Percentiles rank a stretch among this genome's conserved stretches.
These are phyloP conservation scores for Camellia sinensis DNA, from an alignment of 148 eudicot species.

Conservation along the genomic window DNA sequence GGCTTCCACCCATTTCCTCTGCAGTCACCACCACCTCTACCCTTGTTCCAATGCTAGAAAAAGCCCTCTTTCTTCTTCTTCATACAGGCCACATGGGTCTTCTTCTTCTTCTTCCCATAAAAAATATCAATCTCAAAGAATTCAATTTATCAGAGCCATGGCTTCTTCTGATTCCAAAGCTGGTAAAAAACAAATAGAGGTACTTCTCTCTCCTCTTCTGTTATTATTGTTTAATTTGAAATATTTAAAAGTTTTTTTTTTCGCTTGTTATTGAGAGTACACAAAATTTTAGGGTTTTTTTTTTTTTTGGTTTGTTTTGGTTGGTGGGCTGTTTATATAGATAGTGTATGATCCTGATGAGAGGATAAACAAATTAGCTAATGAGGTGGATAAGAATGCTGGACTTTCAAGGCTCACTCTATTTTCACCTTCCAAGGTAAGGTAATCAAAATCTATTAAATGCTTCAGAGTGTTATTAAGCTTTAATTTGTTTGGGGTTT, in stretches of 20 bases:
- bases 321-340: conserved; percentile 26
- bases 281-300: neutral
- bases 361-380: conserved; percentile 65
- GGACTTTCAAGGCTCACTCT: conserved; percentile 82
- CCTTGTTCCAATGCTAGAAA: conserved; percentile 17
- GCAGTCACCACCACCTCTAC: conserved; percentile 36
- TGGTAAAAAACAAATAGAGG: conserved; percentile 61
- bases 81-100: conserved; percentile 30
- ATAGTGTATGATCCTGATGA: conserved; percentile 77
- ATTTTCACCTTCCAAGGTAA: conserved; percentile 98
- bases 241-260: conserved; percentile 1
- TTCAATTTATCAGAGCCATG: conserved; percentile 49
- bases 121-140: conserved; percentile 29
- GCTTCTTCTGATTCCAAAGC: conserved; percentile 38
- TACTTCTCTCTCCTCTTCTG: conserved; percentile 12
- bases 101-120: conserved; percentile 22
- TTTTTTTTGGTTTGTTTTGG: neutral
- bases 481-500: neutral
- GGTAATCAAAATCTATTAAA: conserved; percentile 1
- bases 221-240: neutral
- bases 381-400: conserved; percentile 76
- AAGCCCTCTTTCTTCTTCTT: conserved; percentile 1
- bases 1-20: conserved; percentile 52
- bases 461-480: neutral
- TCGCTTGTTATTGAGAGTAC: neutral